These are phyloP conservation scores for Paecilomyces sp. DNA, from an alignment of 2,329 filamentous ascomycete species.

Conservation along the genomic window DNA sequence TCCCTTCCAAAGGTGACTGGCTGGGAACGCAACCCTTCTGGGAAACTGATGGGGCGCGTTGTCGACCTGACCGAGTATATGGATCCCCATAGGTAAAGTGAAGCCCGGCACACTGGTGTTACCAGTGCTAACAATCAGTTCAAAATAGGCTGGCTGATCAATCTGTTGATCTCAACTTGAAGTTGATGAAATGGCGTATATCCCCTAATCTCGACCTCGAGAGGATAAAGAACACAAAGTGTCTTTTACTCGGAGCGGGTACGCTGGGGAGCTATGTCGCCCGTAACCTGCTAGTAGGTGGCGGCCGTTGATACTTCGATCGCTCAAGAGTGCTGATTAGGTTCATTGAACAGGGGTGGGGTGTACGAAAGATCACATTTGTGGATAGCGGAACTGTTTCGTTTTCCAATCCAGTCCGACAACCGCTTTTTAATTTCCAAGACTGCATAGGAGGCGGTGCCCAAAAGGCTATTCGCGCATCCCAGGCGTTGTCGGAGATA, in stretches of 20 bases:
- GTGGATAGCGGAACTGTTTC: slow-evolving; percentile 90
- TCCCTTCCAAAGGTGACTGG: slow-evolving; percentile 82
- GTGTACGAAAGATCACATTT: slow-evolving; percentile 89
- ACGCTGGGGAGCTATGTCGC: slow-evolving; percentile 93
- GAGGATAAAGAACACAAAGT: slow-evolving; percentile 80
- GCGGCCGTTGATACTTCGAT: not conserved
- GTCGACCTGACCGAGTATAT: slow-evolving; percentile 88
- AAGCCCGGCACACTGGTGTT: not conserved
- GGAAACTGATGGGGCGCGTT: slow-evolving; percentile 69
- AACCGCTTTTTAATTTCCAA: slow-evolving; percentile 83
- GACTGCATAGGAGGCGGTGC: slow-evolving; percentile 83
- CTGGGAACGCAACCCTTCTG: slow-evolving; percentile 78
- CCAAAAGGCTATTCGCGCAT: slow-evolving; percentile 74
- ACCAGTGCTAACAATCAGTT: not conserved
- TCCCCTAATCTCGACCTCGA: slow-evolving; percentile 83
- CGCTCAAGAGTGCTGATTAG: slow-evolving; percentile 2
- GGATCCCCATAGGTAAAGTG: slow-evolving; percentile 63
- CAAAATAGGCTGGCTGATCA: slow-evolving; percentile 66
- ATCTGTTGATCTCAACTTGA: slow-evolving; percentile 90
- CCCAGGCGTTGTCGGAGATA: slow-evolving; percentile 72
- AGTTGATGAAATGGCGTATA: slow-evolving; percentile 98
- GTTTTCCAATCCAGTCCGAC: slow-evolving; percentile 92
- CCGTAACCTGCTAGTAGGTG: slow-evolving; percentile 64
- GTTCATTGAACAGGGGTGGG: slow-evolving; percentile 61
- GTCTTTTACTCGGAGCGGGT: slow-evolving; percentile 82